Evolutionary conservation across 1,139 yeast genomes (phyloP), one percentile per base, ranked within the genome.

Genomic region (Blastobotrys petasosporus): DNA sequence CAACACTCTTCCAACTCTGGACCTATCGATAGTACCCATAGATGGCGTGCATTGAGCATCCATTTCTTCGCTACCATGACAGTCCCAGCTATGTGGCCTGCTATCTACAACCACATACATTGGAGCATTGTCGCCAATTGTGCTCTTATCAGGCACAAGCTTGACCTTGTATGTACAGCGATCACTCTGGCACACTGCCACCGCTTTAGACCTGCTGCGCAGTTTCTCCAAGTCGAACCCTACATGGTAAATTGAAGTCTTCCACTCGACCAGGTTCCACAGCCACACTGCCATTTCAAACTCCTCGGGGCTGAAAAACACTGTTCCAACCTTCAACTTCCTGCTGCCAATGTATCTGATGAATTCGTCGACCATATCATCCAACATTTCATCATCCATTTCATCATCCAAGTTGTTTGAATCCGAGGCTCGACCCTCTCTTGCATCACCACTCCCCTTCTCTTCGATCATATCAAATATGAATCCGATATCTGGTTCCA

Each of bases 251-350:
- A 13, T 17, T 16, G 16, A 11, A 3, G 12, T 7, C 8, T 37
- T 5, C 9, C 16, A 7, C 17, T 11, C 12, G n/a, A 23, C 15
- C 32, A 29, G 32, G 15, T 32, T 35, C 9, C 37, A 16, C n/a
- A 20, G 9, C 45, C 45, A 41, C 3, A 41, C 36, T 9, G 45
- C 35, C 17, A 36, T n/a, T 20, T 41, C 45, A 32, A 41, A 41
- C 10, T 41, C 40, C 4, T 32, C 37, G 8, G 16, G 31, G 31
- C 12, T 20, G 36, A 41, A 41, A 36, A 12, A 35, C 10, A 17
- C 39, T 6, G 10, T 5, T n/a, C 10, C 16, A 23, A 23, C 7
- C 5, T 8, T 36, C 39, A 11, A n/a, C 29, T 31, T 5, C 33
- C 10, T 16, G 3, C 12, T 20, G 25, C 25, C 25, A 4, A 20